Percentiles rank a stretch among this genome's conserved stretches.
Conservation (phyloP, 306 rosid genomes). For the Parietaria judaica region DNA sequence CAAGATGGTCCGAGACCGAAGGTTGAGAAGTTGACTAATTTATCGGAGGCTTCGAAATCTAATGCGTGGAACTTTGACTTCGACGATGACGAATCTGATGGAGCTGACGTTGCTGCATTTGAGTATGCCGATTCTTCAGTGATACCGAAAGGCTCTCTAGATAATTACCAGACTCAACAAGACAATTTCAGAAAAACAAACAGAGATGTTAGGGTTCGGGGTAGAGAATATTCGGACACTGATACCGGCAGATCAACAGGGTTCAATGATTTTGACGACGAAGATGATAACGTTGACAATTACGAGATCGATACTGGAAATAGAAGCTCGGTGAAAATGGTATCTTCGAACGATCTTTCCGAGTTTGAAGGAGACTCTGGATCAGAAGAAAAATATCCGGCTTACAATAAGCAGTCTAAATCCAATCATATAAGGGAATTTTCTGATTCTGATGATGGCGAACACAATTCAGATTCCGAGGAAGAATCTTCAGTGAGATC, state of each 20-base stretch:
- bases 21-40: conserved; percentile 37
- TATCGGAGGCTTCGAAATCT: conserved; percentile 41
- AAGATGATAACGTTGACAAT: conserved; percentile 78
- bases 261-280: conserved; percentile 91
- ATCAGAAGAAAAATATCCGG: conserved; percentile 34
- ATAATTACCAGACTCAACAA: conserved; percentile 28
- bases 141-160: conserved; percentile 34
- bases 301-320: conserved; percentile 56
- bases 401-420: conserved; percentile 30
- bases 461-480: conserved; percentile 40
- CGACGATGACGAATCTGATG: conserved; percentile 94
- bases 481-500: conserved; percentile 38
- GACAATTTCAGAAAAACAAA: conserved; percentile 33
- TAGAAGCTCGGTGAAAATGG: conserved; percentile 32
- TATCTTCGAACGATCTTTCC: conserved; percentile 42
- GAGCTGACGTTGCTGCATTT: conserved; percentile 96
- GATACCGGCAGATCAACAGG: conserved; percentile 51
- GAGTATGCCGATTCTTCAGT: conserved; percentile 80
- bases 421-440: conserved; percentile 31
- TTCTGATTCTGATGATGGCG: conserved; percentile 54
- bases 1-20: conserved; percentile 36
- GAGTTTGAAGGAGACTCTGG: conserved; percentile 45
- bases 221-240: conserved; percentile 41
- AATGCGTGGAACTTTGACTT: conserved; percentile 98
- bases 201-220: conserved; percentile 34